Conservation (phyloP, 495 filamentous ascomycete species). For the Aspergillus wentii region DNA sequence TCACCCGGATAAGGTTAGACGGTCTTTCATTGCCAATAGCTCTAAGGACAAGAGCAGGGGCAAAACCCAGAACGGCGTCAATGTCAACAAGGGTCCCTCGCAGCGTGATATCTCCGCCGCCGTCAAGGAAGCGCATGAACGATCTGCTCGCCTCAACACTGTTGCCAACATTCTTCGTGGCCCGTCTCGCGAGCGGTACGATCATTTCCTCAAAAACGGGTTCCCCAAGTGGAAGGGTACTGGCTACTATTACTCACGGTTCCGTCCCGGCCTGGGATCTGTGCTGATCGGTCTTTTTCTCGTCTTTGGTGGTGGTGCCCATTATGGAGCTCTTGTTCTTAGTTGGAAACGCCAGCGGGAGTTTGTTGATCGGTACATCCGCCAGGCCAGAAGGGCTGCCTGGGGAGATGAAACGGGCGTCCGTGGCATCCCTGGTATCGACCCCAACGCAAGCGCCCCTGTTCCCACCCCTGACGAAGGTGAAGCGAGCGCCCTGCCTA, state of each 20-base stretch:
- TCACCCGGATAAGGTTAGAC: slow-evolving; percentile 94
- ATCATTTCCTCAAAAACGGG: slow-evolving; percentile 89
- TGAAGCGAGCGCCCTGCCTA: slow-evolving; percentile 44
- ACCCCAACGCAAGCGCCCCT: slow-evolving; percentile 36
- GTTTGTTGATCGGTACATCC: slow-evolving; percentile 87
- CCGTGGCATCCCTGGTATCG: slow-evolving; percentile 61
- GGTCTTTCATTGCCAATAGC: slow-evolving; percentile 69
- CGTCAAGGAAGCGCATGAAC: slow-evolving; percentile 72
- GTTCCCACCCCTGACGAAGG: slow-evolving; percentile 32
- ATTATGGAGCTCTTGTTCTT: slow-evolving; percentile 80
- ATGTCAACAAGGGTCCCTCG: slow-evolving; percentile 66
- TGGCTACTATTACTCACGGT: slow-evolving; percentile 94
- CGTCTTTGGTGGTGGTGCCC: slow-evolving; percentile 74
- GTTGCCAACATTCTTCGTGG: slow-evolving; percentile 83
- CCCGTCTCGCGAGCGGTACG: slow-evolving; percentile 76
- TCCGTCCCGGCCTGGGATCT: slow-evolving; percentile 80
- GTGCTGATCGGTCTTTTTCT: slow-evolving; percentile 82
- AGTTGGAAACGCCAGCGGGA: slow-evolving; percentile 84
- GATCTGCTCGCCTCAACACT: slow-evolving; percentile 76
- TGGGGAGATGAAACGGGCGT: slow-evolving; percentile 79
- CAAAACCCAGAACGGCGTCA: slow-evolving; percentile 52
- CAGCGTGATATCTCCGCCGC: slow-evolving; percentile 66
- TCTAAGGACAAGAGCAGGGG: slow-evolving; percentile 55
- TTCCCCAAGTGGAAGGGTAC: slow-evolving; percentile 97
- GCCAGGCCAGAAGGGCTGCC: slow-evolving; percentile 77